These are phyloP conservation scores for Nevesoporus exiguus DNA, from an alignment of 768 basidiomycete genomes.

Conservation along the genomic window DNA sequence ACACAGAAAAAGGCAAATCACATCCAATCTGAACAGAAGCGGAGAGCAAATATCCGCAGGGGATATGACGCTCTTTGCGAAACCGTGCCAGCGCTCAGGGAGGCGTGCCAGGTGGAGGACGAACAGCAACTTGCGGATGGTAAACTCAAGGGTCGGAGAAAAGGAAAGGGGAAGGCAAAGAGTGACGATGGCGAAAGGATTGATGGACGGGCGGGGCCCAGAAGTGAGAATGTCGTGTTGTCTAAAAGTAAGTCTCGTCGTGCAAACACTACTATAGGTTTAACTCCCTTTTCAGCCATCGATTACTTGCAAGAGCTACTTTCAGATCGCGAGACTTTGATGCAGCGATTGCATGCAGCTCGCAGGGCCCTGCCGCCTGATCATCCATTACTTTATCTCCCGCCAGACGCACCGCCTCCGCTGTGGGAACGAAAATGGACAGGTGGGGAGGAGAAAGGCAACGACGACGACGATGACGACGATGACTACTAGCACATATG, in stretches of 20 bases:
- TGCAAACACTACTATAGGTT: background rate
- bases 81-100: slow-evolving; percentile 74
- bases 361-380: slow-evolving; percentile 52
- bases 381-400: slow-evolving; percentile 50
- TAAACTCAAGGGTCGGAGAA: slow-evolving; percentile 35
- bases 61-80: slow-evolving; percentile 89
- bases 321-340: slow-evolving; percentile 52
- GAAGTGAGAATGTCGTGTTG: slow-evolving; percentile 87
- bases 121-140: slow-evolving; percentile 39
- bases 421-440: slow-evolving; percentile 86
- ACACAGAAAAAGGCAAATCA: slow-evolving; percentile 93
- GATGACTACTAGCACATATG: slow-evolving; percentile 37
- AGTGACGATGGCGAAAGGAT: slow-evolving; percentile 57
- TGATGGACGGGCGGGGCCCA: slow-evolving; percentile 84
- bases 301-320: slow-evolving; percentile 75
- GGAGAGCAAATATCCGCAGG: slow-evolving; percentile 83
- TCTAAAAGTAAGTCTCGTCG: slow-evolving; percentile 64
- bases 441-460: slow-evolving; percentile 57
- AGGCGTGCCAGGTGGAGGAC: slow-evolving; percentile 78
- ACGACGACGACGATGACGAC: slow-evolving; percentile 46
- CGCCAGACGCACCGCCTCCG: slow-evolving; percentile 33
- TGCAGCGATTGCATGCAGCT: slow-evolving; percentile 58
- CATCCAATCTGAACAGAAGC: slow-evolving; percentile 92
- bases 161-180: slow-evolving; percentile 36
- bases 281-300: slow-evolving; percentile 54